Evolutionary conservation across 2,329 filamentous ascomycete genomes (phyloP), one percentile per base, ranked within the genome.

Genomic region (Aspergillus fructus): DNA sequence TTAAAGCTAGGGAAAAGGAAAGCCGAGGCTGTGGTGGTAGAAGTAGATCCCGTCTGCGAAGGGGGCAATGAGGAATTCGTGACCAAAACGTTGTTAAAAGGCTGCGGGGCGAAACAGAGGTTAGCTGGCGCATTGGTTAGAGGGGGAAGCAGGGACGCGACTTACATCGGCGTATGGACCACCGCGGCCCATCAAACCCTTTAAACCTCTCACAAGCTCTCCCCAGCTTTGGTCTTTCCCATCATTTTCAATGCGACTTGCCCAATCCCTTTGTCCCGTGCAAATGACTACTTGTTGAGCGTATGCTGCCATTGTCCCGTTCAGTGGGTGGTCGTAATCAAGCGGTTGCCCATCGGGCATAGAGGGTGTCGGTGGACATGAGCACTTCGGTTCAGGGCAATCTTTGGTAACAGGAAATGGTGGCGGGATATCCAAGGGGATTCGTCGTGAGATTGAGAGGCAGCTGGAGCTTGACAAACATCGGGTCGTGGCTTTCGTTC

Each of bases 1-100:
- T 87, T 88, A 80, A 96, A 96, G 71, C 85, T 87, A 2, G 93
- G 93, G 33, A 96, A 84, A 19, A 96, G 81, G 68, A 93, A 89
- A 2, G 83, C 89, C 1, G 89, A 91, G 0, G 72, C 71, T 0
- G 67, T 62, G 37, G 61, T 49, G 7, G 61, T 42, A 47, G 68
- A 59, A 41, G 58, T 24, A 34, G 56, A 40, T 7, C 61, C 58
- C 3, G 69, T 61, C 8, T 76, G 81, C 4, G 76, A 81, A 33
- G 88, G 84, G 9, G 82, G 79, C 65, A 96, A 88, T 0, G 91
- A 96, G 12, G 89, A 83, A 67, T 90, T 90, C 21, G 90, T 85
- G 55, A 93, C 78, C 24, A 91, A 83, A 56, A 96, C 76, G 71
- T 93, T 90, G 74, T 93, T 89, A 72, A 89, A 96, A 34, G 92